Percentiles rank a stretch among this genome's conserved stretches.
Conservation (phyloP, 108 stramenopile species). For the Cyclostephanos tholiformis region DNA sequence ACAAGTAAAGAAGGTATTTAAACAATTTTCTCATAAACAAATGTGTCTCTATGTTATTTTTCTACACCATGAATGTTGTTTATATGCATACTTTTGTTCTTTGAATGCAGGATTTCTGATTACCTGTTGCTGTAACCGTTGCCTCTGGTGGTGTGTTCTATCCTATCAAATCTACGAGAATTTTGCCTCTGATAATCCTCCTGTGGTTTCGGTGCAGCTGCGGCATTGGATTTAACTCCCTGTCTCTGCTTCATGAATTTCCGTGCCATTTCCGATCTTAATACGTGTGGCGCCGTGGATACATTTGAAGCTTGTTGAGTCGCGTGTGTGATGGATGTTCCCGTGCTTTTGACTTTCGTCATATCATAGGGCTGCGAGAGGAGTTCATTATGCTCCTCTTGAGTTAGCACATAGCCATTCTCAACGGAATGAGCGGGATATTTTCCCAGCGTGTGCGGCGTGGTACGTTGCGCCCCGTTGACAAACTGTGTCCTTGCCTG, state of each 20-base stretch:
- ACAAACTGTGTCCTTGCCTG: neutral
- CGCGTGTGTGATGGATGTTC: neutral
- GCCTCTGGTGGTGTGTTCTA: neutral
- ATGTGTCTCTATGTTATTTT: no score
- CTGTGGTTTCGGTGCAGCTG: neutral
- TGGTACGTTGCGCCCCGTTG: neutral
- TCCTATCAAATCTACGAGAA: neutral
- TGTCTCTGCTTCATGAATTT: constrained; percentile 6
- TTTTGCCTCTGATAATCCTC: neutral
- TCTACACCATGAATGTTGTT: no score
- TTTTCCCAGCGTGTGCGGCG: neutral
- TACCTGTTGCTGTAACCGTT: neutral
- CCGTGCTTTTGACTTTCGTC: constrained; percentile 1
- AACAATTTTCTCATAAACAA: no score
- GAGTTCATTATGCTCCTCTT: neutral
- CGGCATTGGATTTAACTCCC: neutral
- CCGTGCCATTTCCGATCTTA: constrained; percentile 7
- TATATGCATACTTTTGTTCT: no score
- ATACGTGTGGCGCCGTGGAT: constrained; percentile 14
- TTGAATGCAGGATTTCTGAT: no score
- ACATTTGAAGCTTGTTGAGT: constrained; percentile 4
- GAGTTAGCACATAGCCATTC: neutral
- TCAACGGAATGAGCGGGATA: neutral
- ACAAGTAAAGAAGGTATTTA: no score
- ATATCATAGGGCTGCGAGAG: constrained; percentile 7